These are phyloP conservation scores for Aureobasidium sp. DNA, from an alignment of 2,329 filamentous ascomycete genomes.

Conservation along the genomic window DNA sequence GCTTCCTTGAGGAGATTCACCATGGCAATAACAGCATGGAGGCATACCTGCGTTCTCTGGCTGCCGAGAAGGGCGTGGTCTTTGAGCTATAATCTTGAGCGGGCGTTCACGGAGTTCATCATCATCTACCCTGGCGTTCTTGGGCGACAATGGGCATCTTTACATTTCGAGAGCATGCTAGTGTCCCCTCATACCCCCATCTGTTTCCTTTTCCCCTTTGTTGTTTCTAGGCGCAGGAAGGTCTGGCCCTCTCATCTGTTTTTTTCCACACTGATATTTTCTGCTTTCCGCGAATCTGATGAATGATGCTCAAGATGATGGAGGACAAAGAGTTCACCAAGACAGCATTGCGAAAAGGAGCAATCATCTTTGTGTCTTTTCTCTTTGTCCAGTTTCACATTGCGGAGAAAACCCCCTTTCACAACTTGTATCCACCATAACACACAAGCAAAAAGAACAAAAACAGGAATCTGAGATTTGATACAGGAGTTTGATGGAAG, in stretches of 20 bases:
- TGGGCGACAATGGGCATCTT: neutral
- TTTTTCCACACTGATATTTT: neutral
- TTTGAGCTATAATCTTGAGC: slow-evolving; percentile 1
- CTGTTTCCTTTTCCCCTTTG: neutral
- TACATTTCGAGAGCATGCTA: neutral
- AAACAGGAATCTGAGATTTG: neutral
- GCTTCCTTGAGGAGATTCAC: slow-evolving; percentile 66
- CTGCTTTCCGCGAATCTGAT: slow-evolving; percentile 5
- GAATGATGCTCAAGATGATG: neutral
- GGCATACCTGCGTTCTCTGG: neutral
- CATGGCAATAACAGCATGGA: slow-evolving; percentile 48
- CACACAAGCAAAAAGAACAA: neutral
- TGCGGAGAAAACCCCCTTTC: neutral
- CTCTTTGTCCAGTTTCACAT: neutral
- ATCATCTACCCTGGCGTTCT: neutral
- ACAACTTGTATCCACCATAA: neutral
- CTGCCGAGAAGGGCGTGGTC: neutral
- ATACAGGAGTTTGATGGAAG: neutral
- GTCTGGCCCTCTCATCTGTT: neutral
- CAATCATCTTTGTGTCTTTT: neutral
- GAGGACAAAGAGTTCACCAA: neutral
- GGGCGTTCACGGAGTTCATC: neutral
- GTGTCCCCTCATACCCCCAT: neutral
- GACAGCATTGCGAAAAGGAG: neutral
- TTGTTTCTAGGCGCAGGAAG: neutral